Conservation (phyloP, 768 basidiomycete species). For the Lentinula lateritia region DNA sequence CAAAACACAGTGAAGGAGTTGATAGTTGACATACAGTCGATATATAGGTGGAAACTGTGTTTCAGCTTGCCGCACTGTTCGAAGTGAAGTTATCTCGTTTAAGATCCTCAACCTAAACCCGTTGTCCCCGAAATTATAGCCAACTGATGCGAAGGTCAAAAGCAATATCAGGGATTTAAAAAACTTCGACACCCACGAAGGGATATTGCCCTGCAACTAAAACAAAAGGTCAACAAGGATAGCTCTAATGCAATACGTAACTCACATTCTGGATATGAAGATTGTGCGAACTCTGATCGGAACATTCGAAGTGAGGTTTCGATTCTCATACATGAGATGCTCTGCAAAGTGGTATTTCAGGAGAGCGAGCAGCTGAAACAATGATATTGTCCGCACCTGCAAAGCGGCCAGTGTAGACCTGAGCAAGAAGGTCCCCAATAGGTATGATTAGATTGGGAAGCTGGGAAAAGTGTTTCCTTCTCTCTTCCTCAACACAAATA, state of each 20-base stretch:
- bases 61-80: neutral
- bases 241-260: slow-evolving; percentile 1
- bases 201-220: slow-evolving; percentile 42
- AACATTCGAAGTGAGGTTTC: slow-evolving; percentile 14
- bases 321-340: slow-evolving; percentile 21
- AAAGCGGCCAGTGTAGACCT: slow-evolving; percentile 21
- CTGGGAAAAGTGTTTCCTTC: slow-evolving; percentile 10
- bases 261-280: slow-evolving; percentile 47
- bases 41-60: slow-evolving; percentile 9
- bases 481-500: slow-evolving; percentile 14
- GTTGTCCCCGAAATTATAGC: slow-evolving; percentile 21
- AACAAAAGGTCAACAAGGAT: neutral
- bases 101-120: slow-evolving; percentile 13
- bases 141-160: slow-evolving; percentile 19
- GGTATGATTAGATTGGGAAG: slow-evolving; percentile 5
- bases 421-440: slow-evolving; percentile 20
- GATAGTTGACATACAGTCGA: slow-evolving; percentile 6
- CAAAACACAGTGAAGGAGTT: neutral
- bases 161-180: neutral
- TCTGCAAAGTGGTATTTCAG: slow-evolving; percentile 12
- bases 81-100: slow-evolving; percentile 16
- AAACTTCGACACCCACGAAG: slow-evolving; percentile 31
- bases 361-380: neutral
- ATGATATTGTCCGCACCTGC: slow-evolving; percentile 14
- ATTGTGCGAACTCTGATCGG: slow-evolving; percentile 21